A percentile compares a stretch with the other conserved stretches of the same genome.
These are phyloP conservation scores for Allium sativum DNA, from an alignment of 106 monocot species.

Conservation along the genomic window DNA sequence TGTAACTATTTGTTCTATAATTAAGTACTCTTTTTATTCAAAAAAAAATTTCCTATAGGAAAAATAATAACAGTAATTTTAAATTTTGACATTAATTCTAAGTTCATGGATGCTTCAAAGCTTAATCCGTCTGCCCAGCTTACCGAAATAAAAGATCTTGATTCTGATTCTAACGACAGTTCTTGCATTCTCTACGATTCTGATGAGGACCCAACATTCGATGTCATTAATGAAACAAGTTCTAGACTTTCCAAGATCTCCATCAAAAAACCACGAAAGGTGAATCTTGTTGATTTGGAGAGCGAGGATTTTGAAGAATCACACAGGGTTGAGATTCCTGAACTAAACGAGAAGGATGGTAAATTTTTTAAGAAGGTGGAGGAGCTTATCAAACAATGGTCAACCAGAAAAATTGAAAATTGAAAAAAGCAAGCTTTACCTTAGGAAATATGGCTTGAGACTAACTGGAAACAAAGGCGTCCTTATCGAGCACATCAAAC, in stretches of 20 bases:
- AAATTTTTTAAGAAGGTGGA: conserved; percentile 45
- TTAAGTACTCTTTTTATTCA: no score
- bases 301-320: conserved; percentile 13
- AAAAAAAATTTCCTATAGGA: no score
- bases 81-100: no score
- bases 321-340: conserved; percentile 11
- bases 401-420: conserved; percentile 52
- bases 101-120: no score
- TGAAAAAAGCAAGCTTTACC: conserved; percentile 65
- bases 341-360: conserved; percentile 24
- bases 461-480: conserved; percentile 57
- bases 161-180: conserved; percentile 1
- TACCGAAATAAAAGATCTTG: conserved; percentile 1
- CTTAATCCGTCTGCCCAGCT: neutral
- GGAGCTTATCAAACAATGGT: conserved; percentile 41
- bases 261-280: conserved; percentile 25
- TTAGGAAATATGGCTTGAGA: conserved; percentile 66
- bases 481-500: conserved; percentile 44
- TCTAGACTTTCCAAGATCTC: conserved; percentile 29
- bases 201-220: conserved; percentile 46
- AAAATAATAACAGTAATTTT: no score
- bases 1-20: no score
- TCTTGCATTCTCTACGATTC: conserved; percentile 20
- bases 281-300: neutral
- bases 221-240: conserved; percentile 29